phyloP scores from a whole-genome alignment of 257 asterid species.

The Fraxinus excelsior region DNA sequence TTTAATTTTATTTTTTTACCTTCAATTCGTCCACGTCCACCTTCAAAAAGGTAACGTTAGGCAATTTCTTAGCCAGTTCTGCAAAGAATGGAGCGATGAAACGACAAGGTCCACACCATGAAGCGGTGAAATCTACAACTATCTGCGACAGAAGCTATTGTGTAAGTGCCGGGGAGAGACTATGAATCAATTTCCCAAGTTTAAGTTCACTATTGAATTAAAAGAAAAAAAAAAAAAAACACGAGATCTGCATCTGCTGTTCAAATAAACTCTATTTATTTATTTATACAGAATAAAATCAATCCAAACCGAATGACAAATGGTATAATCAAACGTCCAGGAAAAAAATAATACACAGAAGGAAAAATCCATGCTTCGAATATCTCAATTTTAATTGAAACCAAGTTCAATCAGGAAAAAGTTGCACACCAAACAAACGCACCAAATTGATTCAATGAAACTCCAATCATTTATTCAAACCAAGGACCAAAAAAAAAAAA shows the following conservation, averaged over 20 bases:
- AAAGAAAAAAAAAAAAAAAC: too few species aligned
- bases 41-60: conserved; percentile 71
- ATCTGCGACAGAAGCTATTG: conserved; percentile 41
- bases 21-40: conserved; percentile 89
- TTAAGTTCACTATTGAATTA: background rate
- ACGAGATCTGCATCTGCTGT: background rate
- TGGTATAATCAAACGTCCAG: background rate
- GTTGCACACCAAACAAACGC: background rate
- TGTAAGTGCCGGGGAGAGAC: background rate
- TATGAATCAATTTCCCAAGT: background rate
- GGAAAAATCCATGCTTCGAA: background rate
- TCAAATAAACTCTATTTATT: background rate
- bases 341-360: background rate
- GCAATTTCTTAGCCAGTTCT: conserved; percentile 80
- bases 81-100: conserved; percentile 83
- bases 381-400: background rate
- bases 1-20: conserved; percentile 40
- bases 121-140: conserved; percentile 92
- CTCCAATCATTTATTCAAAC: background rate
- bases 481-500: background rate
- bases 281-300: background rate
- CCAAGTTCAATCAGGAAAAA: background rate
- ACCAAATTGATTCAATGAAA: background rate
- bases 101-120: conserved; percentile 97
- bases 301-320: background rate